Evolutionary conservation across 345 rosid species (phyloP).

Genomic region (Linum tenue): DNA sequence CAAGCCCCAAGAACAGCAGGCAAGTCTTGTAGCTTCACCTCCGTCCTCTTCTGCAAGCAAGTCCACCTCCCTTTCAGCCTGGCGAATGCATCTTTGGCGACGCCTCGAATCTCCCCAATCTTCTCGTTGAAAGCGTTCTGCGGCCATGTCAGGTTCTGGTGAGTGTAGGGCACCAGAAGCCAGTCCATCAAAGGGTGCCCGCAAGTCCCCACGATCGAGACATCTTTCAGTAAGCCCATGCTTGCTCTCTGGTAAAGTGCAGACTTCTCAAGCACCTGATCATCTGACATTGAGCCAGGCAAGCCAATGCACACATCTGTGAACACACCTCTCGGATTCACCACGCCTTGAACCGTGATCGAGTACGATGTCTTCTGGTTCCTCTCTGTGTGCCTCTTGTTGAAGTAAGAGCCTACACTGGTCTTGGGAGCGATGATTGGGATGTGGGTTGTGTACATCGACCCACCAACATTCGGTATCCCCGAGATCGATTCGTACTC

Average conservation of each 20-base stretch:
- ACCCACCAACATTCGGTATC: constrained; percentile 58
- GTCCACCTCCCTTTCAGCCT: constrained; percentile 66
- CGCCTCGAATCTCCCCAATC: constrained; percentile 31
- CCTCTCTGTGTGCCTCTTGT: constrained; percentile 73
- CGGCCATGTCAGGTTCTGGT: constrained; percentile 67
- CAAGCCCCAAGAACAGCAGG: constrained; percentile 83
- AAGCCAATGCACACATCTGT: constrained; percentile 73
- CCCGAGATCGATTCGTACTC: constrained; percentile 41
- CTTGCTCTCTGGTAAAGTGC: constrained; percentile 51
- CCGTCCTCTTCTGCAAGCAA: constrained; percentile 71
- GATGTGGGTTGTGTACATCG: constrained; percentile 74
- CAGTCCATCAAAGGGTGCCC: constrained; percentile 65
- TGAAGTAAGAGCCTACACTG: constrained; percentile 60
- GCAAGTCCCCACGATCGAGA: constrained; percentile 53
- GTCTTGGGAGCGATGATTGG: constrained; percentile 76
- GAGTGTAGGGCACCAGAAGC: constrained; percentile 67
- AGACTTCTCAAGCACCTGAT: constrained; percentile 62
- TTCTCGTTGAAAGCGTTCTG: constrained; percentile 67
- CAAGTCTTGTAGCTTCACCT: constrained; percentile 67
- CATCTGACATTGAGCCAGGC: constrained; percentile 78
- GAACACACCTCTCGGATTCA: constrained; percentile 56
- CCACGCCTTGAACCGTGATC: constrained; percentile 73
- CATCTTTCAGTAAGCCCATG: constrained; percentile 44
- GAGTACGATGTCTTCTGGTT: constrained; percentile 82
- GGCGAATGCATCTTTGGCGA: constrained; percentile 43